Percentiles rank a stretch among this genome's conserved stretches.
Evolutionary conservation across 1,139 yeast genomes (phyloP).

Genomic region (Pichia sp.): DNA sequence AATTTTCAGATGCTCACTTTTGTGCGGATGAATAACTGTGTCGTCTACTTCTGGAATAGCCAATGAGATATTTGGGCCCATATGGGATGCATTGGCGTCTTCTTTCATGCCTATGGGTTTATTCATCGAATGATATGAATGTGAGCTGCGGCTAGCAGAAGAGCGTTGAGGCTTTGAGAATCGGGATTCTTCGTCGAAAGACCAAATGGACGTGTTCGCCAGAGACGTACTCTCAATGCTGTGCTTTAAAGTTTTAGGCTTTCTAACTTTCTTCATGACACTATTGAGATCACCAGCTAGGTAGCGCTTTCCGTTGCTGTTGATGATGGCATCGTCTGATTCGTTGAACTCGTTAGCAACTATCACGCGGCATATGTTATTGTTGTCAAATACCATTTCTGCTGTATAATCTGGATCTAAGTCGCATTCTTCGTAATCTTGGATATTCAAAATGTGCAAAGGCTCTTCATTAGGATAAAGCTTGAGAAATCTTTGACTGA

Average conservation of each 20-base stretch:
- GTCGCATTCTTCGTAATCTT: constrained; percentile 64
- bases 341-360: constrained; percentile 38
- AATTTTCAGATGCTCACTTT: constrained; percentile 21
- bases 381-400: constrained; percentile 55
- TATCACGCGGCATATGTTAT: constrained; percentile 52
- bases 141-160: not conserved
- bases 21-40: constrained; percentile 29
- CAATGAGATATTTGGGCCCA: constrained; percentile 18
- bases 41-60: constrained; percentile 25
- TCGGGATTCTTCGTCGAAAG: constrained; percentile 1
- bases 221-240: not conserved
- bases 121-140: constrained; percentile 2
- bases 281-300: constrained; percentile 23
- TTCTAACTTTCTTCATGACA: constrained; percentile 23
- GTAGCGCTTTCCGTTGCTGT: constrained; percentile 24
- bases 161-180: not conserved
- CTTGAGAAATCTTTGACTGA: constrained; percentile 47
- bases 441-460: constrained; percentile 51
- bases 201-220: constrained; percentile 21
- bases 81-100: constrained; percentile 7
- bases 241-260: not conserved
- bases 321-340: not conserved
- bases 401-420: constrained; percentile 70
- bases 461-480: constrained; percentile 60
- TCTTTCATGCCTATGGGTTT: constrained; percentile 15